Conservation (phyloP, 2,329 filamentous ascomycete species). For the Chrysoporthe cubensis region DNA sequence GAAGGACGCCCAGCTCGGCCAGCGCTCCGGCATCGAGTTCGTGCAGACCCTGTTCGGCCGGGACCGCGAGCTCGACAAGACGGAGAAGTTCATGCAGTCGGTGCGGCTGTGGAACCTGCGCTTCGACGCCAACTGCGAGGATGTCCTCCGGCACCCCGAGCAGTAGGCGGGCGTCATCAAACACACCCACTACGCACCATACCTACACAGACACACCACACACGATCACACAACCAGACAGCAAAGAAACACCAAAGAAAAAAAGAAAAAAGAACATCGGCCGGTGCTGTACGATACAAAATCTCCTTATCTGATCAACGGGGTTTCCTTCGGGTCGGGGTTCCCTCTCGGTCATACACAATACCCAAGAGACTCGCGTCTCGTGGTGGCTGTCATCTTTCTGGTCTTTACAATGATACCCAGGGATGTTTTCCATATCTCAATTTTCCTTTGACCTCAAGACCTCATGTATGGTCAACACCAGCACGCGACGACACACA, state of each 20-base stretch:
- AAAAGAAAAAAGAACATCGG: constrained; percentile 1
- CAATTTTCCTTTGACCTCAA: constrained; percentile 4
- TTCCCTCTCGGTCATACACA: constrained; percentile 21
- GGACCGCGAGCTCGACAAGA: constrained; percentile 86
- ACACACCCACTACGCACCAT: too few species aligned
- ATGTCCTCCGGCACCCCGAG: constrained; percentile 71
- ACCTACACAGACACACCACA: background rate
- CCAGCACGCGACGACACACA: background rate
- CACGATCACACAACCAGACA: background rate
- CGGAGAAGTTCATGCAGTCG: constrained; percentile 89
- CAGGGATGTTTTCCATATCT: constrained; percentile 23
- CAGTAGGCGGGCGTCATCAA: constrained; percentile 43
- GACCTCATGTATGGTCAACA: background rate
- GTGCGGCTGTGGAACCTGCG: constrained; percentile 89
- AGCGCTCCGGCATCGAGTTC: constrained; percentile 91
- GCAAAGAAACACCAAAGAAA: constrained; percentile 3
- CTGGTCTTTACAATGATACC: constrained; percentile 30
- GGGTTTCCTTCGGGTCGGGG: constrained; percentile 20
- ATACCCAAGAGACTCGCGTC: constrained; percentile 28
- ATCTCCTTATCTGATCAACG: constrained; percentile 21
- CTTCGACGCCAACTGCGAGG: constrained; percentile 95
- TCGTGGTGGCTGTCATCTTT: constrained; percentile 28
- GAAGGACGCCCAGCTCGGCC: constrained; percentile 77
- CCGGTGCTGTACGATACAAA: constrained; percentile 26
- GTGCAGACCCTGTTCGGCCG: constrained; percentile 94